These are phyloP conservation scores for Artemisia annua DNA, from an alignment of 129 eudicot genomes.

Conservation along the genomic window DNA sequence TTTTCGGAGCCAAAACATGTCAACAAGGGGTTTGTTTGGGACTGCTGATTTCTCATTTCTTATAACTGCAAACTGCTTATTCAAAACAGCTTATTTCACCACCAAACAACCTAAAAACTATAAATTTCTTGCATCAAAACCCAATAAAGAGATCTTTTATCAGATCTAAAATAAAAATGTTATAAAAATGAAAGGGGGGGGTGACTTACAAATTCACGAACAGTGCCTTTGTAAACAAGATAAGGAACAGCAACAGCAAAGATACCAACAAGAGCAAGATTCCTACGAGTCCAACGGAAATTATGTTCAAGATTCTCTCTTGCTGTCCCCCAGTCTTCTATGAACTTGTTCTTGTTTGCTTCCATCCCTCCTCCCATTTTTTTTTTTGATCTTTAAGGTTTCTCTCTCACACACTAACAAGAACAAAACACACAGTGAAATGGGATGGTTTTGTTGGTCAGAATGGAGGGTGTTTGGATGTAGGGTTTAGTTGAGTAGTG, in stretches of 20 bases:
- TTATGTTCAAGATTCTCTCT: slow-evolving; percentile 89
- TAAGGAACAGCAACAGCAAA: slow-evolving; percentile 87
- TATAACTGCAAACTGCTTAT: too few relatives aligned
- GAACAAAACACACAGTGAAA: too few relatives aligned
- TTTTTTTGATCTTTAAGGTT: not conserved
- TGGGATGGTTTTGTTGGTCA: not conserved
- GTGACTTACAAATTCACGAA: slow-evolving; percentile 67
- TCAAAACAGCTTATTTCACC: too few relatives aligned
- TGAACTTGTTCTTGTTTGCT: slow-evolving; percentile 80
- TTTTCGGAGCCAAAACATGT: too few relatives aligned
- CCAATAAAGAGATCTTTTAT: too few relatives aligned
- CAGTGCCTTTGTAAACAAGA: slow-evolving; percentile 89
- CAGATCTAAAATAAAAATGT: slow-evolving; percentile 9
- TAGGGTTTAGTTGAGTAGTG: slow-evolving; percentile 7
- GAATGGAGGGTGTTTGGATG: slow-evolving; percentile 13
- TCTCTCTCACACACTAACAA: slow-evolving; percentile 18
- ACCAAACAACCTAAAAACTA: too few relatives aligned
- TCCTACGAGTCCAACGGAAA: slow-evolving; percentile 97
- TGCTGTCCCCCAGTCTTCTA: slow-evolving; percentile 83
- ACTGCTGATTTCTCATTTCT: too few relatives aligned
- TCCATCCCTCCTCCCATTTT: slow-evolving; percentile 99
- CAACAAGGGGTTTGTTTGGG: too few relatives aligned
- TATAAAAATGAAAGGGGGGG: not conserved
- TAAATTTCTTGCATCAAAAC: not conserved
- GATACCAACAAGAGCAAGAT: slow-evolving; percentile 78